Conservation (phyloP, 116 monocot species). For the Dioscorea cayenensis region DNA sequence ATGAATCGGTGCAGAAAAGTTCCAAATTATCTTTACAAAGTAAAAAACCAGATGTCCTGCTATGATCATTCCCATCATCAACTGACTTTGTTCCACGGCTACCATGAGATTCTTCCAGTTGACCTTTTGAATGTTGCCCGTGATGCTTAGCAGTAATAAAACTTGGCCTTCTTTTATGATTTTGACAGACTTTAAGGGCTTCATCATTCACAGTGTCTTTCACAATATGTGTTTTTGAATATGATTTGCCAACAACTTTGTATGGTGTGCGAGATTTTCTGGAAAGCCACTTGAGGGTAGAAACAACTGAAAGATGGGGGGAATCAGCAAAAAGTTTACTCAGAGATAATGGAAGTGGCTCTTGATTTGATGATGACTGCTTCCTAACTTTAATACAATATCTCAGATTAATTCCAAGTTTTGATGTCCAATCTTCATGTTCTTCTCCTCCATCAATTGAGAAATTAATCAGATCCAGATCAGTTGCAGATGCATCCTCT, state of each 20-base stretch:
- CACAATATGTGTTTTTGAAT: slow-evolving; percentile 16
- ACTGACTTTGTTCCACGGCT: background rate
- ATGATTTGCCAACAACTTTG: slow-evolving; percentile 20
- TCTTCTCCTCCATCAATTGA: slow-evolving; percentile 76
- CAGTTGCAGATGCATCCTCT: slow-evolving; percentile 46
- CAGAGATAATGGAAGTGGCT: slow-evolving; percentile 42
- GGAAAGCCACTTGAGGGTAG: slow-evolving; percentile 56
- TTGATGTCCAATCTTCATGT: slow-evolving; percentile 83
- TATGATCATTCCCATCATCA: slow-evolving; percentile 7
- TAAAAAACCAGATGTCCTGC: background rate
- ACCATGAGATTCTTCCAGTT: background rate
- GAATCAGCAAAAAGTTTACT: slow-evolving; percentile 39
- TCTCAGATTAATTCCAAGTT: slow-evolving; percentile 64
- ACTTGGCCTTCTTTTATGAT: slow-evolving; percentile 3
- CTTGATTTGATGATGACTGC: slow-evolving; percentile 36
- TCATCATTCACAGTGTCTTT: slow-evolving; percentile 3
- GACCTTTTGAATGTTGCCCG: slow-evolving; percentile 1
- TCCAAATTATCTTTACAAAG: background rate
- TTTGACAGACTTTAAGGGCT: slow-evolving; percentile 14
- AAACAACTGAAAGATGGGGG: slow-evolving; percentile 23
- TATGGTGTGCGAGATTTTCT: slow-evolving; percentile 57
- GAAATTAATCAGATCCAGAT: slow-evolving; percentile 58
- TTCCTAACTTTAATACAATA: slow-evolving; percentile 52
- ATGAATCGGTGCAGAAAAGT: slow-evolving; percentile 4
- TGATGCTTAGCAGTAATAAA: background rate